Evolutionary conservation across 495 filamentous ascomycete genomes (phyloP).

Genomic region (Aspergillus affinis): DNA sequence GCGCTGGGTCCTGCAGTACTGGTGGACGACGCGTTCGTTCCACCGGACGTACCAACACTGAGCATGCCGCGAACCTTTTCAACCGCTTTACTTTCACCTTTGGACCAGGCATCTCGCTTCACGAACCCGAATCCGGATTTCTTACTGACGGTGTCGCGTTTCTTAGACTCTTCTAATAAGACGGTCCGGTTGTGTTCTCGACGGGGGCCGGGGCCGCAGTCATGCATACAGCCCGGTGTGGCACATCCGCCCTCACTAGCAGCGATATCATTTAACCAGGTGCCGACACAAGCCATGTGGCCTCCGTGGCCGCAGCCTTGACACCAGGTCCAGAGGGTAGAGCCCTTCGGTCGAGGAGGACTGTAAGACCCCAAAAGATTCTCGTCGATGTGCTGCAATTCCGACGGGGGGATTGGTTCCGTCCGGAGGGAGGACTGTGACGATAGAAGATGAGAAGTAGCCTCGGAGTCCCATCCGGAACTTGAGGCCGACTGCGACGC

Average conservation of each 20-base stretch:
- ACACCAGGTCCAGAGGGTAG: constrained; percentile 65
- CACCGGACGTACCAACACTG: constrained; percentile 28
- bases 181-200: constrained; percentile 44
- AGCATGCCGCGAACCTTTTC: constrained; percentile 51
- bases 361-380: constrained; percentile 16
- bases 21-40: constrained; percentile 23
- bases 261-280: constrained; percentile 59
- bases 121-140: constrained; percentile 38
- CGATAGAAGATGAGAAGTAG: constrained; percentile 25
- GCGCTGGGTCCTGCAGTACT: constrained; percentile 19
- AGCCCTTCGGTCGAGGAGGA: constrained; percentile 30
- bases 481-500: constrained; percentile 16
- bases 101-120: constrained; percentile 44
- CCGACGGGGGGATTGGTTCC: constrained; percentile 29
- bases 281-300: constrained; percentile 65
- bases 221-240: constrained; percentile 69
- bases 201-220: constrained; percentile 65
- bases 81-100: constrained; percentile 45
- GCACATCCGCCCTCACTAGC: constrained; percentile 71
- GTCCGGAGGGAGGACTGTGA: constrained; percentile 33
- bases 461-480: constrained; percentile 22
- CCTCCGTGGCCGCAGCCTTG: constrained; percentile 75
- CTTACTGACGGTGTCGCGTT: constrained; percentile 37
- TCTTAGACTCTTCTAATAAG: constrained; percentile 36
- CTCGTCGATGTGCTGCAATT: constrained; percentile 20